Evolutionary conservation across 257 asterid species (phyloP).

Genomic region (Nicotiana benthamiana): DNA sequence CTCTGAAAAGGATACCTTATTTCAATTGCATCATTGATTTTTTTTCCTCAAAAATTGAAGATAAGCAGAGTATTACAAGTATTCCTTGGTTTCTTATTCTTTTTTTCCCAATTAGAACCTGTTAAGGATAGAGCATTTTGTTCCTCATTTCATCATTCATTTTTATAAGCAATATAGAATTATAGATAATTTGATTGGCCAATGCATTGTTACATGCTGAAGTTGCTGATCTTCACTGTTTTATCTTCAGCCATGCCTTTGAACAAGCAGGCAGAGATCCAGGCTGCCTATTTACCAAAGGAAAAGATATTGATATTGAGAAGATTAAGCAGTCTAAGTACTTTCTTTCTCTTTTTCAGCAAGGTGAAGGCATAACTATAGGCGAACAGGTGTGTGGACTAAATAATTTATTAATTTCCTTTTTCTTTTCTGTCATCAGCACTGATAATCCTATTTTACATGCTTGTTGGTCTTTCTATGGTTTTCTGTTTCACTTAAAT

Average conservation of each 20-base stretch:
- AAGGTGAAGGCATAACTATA: slow-evolving; percentile 28
- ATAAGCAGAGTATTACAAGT: background rate
- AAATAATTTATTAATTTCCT: background rate
- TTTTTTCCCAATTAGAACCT: background rate
- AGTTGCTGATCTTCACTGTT: slow-evolving; percentile 14
- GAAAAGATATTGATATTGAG: slow-evolving; percentile 44
- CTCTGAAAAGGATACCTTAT: background rate
- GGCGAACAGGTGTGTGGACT: slow-evolving; percentile 38
- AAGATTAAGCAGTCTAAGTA: slow-evolving; percentile 68
- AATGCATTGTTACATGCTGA: background rate
- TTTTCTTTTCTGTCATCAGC: background rate
- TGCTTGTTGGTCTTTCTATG: background rate
- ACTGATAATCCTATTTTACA: background rate
- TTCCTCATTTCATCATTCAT: background rate
- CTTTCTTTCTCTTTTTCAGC: slow-evolving; percentile 43
- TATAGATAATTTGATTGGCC: background rate
- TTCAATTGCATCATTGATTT: background rate
- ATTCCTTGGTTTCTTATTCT: background rate
- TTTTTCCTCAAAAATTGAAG: background rate
- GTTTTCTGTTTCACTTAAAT: background rate
- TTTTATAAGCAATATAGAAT: background rate
- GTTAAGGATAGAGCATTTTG: background rate
- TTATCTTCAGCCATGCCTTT: slow-evolving; percentile 65
- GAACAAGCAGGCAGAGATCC: slow-evolving; percentile 80
- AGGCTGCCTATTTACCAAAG: slow-evolving; percentile 55